Evolutionary conservation across 192 early-diverging fungal species (phyloP), one percentile per base, ranked within the genome.

Genomic region (Phlyctochytrium planicorne): DNA sequence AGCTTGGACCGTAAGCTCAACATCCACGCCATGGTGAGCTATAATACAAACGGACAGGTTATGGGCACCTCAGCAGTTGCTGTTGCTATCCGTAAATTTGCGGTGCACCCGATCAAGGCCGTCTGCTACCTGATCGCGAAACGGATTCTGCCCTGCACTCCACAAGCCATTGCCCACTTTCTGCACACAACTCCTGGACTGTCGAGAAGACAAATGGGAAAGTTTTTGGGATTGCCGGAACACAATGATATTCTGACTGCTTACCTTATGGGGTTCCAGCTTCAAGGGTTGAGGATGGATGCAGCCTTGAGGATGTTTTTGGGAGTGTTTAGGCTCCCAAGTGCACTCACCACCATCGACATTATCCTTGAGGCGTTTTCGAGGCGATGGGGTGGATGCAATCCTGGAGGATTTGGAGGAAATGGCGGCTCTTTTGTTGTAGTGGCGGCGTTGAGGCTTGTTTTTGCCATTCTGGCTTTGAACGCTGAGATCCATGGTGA

Each of bases 131-230:
- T 89, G 50, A 75, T 89, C 25, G 77, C 84, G 17, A 84, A 86
- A 47, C 69, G 80, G 2, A 74, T 82, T 0, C 66, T 90, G 3
- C 78, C 76, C 2, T 70, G 79, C 20, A 87, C 88, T 24, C 82
- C 88, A 3, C 57, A 82, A n/a, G 80, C 78, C 16, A 87, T 89
- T 27, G 88, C 88, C 6, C 75, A 85, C 25, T 88, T 90, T 53
- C 60, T 90, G 52, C 88, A 88, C 72, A 82, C 82, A 30, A 90
- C 88, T 0, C 84, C 87, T 0, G 86, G 86, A 53, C 72, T 90
- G 3, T 82, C 75, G 52, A 70, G 80, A 25, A 60, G 76, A 0
- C 86, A 89, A 57, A 68, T 90, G 1, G 88, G 86, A 0, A 60
- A 72, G 34, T 89, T 87, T 56, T 60, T 90, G 2, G 76, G 82